Conservation (phyloP, 495 filamentous ascomycete genomes). For the Neurospora discreta region DNA sequence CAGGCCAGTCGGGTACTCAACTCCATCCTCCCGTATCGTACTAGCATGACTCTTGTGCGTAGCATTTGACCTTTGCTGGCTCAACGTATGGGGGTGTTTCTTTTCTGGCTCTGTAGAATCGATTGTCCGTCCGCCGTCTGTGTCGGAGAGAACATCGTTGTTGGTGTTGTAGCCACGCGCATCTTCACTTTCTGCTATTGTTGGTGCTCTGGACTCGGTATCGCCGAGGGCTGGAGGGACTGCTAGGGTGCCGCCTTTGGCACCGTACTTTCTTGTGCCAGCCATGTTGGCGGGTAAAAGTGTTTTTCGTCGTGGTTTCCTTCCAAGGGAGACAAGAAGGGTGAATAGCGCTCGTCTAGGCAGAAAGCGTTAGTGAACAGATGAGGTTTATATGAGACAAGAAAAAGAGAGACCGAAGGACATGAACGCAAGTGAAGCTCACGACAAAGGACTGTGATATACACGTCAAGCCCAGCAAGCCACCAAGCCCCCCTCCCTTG, state of each 20-base stretch:
- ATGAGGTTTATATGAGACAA: background rate
- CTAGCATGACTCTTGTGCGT: background rate
- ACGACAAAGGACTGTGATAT: background rate
- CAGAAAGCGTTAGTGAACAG: background rate
- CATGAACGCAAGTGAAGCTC: background rate
- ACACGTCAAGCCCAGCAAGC: background rate
- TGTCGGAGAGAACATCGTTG: background rate
- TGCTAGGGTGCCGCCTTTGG: background rate
- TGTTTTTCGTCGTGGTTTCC: background rate
- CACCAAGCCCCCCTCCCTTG: background rate
- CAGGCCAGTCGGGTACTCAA: slow-evolving; percentile 36
- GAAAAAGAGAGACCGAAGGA: background rate
- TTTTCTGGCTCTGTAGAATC: background rate
- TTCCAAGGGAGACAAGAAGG: background rate
- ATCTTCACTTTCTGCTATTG: background rate
- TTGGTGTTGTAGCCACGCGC: background rate
- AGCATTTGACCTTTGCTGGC: background rate
- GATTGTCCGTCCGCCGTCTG: background rate
- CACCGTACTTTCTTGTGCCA: background rate
- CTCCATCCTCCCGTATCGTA: slow-evolving; percentile 29
- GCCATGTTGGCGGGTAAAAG: background rate
- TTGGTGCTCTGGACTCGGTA: background rate
- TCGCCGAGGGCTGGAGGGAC: background rate
- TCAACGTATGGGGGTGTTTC: background rate
- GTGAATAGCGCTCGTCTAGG: background rate